Evolutionary conservation across 805 yeast species (phyloP).

Genomic region (Lipomyces oligophaga): DNA sequence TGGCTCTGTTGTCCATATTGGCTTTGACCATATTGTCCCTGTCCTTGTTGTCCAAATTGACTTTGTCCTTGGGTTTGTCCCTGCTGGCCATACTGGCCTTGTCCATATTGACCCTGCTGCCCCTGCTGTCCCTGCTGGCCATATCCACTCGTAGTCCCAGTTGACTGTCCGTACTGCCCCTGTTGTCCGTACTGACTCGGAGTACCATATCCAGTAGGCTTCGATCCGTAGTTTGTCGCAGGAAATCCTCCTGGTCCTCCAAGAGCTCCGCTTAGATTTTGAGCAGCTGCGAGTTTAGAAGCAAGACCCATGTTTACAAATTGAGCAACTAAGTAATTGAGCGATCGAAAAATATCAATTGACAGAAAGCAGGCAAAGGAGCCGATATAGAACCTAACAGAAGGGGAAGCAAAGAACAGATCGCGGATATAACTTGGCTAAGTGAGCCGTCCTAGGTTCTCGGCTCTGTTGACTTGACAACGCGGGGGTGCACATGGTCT

Average conservation of each 20-base stretch:
- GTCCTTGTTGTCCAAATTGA: neutral
- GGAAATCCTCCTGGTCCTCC: conserved; percentile 6
- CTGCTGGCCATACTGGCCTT: conserved; percentile 1
- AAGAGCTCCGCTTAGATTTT: conserved; percentile 17
- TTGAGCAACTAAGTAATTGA: too few species aligned
- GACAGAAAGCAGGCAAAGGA: too few species aligned
- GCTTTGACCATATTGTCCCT: neutral
- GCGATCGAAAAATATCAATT: too few species aligned
- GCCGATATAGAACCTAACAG: too few species aligned
- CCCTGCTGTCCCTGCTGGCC: conserved; percentile 5
- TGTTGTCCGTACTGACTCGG: neutral
- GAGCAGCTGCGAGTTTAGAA: conserved; percentile 31
- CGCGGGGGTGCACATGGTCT: too few species aligned
- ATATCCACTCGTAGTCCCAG: neutral
- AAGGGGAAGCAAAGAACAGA: too few species aligned
- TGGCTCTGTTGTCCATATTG: neutral
- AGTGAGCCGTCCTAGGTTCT: too few species aligned
- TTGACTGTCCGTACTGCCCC: conserved; percentile 6
- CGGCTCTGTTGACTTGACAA: too few species aligned
- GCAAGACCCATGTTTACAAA: conserved; percentile 37
- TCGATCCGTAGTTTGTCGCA: conserved; percentile 1
- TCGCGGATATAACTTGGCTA: too few species aligned
- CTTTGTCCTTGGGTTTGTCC: neutral
- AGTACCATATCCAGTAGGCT: conserved; percentile 2
- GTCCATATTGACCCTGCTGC: neutral